These are phyloP conservation scores for Colletotrichum eleusines DNA, from an alignment of 2,329 filamentous ascomycete species.

Conservation along the genomic window DNA sequence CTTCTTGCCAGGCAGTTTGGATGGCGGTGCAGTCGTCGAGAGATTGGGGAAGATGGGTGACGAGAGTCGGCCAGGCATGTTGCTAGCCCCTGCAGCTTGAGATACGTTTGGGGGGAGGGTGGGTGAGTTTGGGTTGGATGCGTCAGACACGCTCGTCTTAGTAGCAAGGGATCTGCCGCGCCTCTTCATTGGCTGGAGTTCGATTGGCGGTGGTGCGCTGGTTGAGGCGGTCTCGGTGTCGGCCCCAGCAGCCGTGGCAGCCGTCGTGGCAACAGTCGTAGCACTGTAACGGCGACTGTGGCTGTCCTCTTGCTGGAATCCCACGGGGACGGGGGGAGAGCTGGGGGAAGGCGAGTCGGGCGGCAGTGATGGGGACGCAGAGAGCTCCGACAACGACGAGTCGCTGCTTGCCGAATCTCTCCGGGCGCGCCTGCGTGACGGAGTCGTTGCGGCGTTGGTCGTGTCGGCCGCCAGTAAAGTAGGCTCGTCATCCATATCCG, in stretches of 20 bases:
- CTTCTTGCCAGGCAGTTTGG: conserved; percentile 45
- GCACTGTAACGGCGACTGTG: conserved; percentile 42
- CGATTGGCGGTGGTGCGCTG: conserved; percentile 40
- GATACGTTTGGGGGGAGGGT: conserved; percentile 45
- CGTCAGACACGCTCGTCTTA: conserved; percentile 54
- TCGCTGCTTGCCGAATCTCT: conserved; percentile 56
- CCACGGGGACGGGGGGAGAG: conserved; percentile 42
- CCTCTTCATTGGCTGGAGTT: conserved; percentile 55
- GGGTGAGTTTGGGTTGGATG: conserved; percentile 53
- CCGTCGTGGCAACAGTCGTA: conserved; percentile 41
- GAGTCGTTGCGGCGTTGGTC: conserved; percentile 45
- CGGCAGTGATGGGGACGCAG: conserved; percentile 47
- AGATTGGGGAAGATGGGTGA: conserved; percentile 51
- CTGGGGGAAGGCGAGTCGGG: conserved; percentile 52
- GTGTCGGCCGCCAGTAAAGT: conserved; percentile 27
- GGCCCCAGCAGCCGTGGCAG: conserved; percentile 41
- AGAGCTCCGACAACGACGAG: conserved; percentile 58
- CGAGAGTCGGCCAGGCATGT: conserved; percentile 56
- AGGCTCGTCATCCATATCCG: conserved; percentile 25
- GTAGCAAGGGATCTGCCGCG: conserved; percentile 55
- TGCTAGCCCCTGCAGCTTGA: conserved; percentile 47
- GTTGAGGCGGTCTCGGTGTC: conserved; percentile 39
- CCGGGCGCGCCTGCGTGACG: conserved; percentile 52
- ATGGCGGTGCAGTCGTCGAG: conserved; percentile 40
- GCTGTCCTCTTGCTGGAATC: conserved; percentile 35